Conservation (phyloP, 805 yeast species). For the Pichia nakasei region DNA sequence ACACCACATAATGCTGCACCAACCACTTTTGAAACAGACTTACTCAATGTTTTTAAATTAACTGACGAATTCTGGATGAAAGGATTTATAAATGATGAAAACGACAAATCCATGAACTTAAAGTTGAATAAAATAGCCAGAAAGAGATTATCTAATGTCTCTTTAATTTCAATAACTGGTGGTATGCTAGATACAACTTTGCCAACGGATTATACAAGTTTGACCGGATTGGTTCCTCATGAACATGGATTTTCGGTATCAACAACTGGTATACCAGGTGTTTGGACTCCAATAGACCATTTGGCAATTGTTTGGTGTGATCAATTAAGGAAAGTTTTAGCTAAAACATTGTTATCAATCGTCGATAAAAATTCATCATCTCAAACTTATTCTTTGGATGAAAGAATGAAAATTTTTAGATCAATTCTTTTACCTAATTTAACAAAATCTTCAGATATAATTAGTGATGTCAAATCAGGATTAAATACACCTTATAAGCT, state of each 20-base stretch:
- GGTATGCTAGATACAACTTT: slow-evolving; percentile 70
- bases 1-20: slow-evolving; percentile 94
- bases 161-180: slow-evolving; percentile 82
- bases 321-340: slow-evolving; percentile 62
- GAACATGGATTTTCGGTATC: slow-evolving; percentile 74
- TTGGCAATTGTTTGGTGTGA: slow-evolving; percentile 95
- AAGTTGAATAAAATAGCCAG: slow-evolving; percentile 29
- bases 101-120: background rate
- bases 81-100: slow-evolving; percentile 33
- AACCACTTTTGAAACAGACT: slow-evolving; percentile 85
- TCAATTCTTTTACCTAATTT: slow-evolving; percentile 44
- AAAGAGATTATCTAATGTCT: slow-evolving; percentile 44
- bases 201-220: slow-evolving; percentile 84
- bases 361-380: slow-evolving; percentile 38
- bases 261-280: slow-evolving; percentile 79
- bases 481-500: slow-evolving; percentile 19
- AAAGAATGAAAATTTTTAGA: slow-evolving; percentile 54
- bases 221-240: slow-evolving; percentile 63
- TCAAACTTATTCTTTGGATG: slow-evolving; percentile 43
- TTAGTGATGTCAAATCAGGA: slow-evolving; percentile 25
- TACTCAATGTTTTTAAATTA: slow-evolving; percentile 62
- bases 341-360: slow-evolving; percentile 49
- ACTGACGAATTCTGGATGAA: slow-evolving; percentile 75
- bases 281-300: slow-evolving; percentile 94
- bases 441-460: slow-evolving; percentile 25